Evolutionary conservation across 2,329 filamentous ascomycete species (phyloP).

Genomic region (Cladosporium sp.): DNA sequence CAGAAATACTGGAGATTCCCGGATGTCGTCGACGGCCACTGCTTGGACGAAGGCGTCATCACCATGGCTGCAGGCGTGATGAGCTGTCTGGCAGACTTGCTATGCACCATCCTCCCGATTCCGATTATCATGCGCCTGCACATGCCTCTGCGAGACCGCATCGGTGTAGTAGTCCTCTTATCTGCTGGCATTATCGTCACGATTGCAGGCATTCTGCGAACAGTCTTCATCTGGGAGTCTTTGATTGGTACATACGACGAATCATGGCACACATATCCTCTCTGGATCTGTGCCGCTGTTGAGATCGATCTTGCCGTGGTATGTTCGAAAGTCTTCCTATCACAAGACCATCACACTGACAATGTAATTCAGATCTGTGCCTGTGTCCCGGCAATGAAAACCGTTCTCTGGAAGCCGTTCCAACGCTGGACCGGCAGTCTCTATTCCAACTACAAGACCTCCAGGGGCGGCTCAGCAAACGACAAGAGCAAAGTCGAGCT

Average conservation of each 20-base stretch:
- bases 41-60: slow-evolving; percentile 38
- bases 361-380: slow-evolving; percentile 31
- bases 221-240: slow-evolving; percentile 42
- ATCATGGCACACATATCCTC: slow-evolving; percentile 43
- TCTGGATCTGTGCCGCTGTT: slow-evolving; percentile 45
- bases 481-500: background rate
- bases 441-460: slow-evolving; percentile 21
- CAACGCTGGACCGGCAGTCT: slow-evolving; percentile 15
- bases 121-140: slow-evolving; percentile 41
- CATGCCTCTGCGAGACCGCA: slow-evolving; percentile 39
- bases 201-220: slow-evolving; percentile 39
- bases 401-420: slow-evolving; percentile 27
- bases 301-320: slow-evolving; percentile 47
- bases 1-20: slow-evolving; percentile 41
- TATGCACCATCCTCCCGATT: slow-evolving; percentile 41
- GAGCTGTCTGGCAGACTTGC: slow-evolving; percentile 40
- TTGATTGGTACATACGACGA: slow-evolving; percentile 40
- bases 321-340: slow-evolving; percentile 18
- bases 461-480: background rate
- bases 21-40: slow-evolving; percentile 29
- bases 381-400: slow-evolving; percentile 35
- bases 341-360: background rate
- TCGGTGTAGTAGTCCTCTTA: slow-evolving; percentile 38
- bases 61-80: slow-evolving; percentile 40
- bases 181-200: slow-evolving; percentile 41